Evolutionary conservation across 192 early-diverging fungal species (phyloP).

Genomic region (Umbelopsis ramanniana): DNA sequence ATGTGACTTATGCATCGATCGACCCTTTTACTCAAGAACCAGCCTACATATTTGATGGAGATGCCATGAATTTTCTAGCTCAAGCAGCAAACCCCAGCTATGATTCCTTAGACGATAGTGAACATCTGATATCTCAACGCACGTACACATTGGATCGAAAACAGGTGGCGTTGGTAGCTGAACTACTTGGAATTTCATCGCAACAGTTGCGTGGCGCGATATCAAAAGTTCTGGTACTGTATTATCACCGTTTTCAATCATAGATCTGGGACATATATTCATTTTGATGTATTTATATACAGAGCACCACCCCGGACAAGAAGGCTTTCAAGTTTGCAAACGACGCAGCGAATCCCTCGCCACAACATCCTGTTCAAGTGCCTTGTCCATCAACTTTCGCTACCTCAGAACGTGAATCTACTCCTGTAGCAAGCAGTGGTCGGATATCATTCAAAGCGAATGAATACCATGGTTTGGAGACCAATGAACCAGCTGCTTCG

Average conservation of each 20-base stretch:
- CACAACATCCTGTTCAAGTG: background rate
- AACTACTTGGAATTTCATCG: background rate
- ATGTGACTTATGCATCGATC: background rate
- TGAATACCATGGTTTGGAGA: background rate
- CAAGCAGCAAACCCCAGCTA: background rate
- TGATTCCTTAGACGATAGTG: background rate
- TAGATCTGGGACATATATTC: background rate
- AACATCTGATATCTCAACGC: conserved; percentile 14
- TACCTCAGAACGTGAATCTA: background rate
- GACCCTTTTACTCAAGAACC: background rate
- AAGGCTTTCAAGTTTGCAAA: background rate
- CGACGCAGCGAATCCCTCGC: background rate
- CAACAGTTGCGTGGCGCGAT: conserved; percentile 11
- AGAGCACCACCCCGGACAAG: background rate
- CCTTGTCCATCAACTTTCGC: background rate
- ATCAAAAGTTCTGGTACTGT: conserved; percentile 18
- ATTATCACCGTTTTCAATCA: background rate
- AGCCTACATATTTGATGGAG: background rate
- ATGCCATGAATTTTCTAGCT: background rate
- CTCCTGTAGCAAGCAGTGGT: background rate
- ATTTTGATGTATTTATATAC: background rate
- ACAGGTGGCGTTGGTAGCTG: conserved; percentile 2
- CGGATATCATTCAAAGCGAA: background rate
- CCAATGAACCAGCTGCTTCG: background rate
- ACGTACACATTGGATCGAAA: conserved; percentile 3